Evolutionary conservation across 2,329 filamentous ascomycete genomes (phyloP).

Genomic region (Epichloe elymi): DNA sequence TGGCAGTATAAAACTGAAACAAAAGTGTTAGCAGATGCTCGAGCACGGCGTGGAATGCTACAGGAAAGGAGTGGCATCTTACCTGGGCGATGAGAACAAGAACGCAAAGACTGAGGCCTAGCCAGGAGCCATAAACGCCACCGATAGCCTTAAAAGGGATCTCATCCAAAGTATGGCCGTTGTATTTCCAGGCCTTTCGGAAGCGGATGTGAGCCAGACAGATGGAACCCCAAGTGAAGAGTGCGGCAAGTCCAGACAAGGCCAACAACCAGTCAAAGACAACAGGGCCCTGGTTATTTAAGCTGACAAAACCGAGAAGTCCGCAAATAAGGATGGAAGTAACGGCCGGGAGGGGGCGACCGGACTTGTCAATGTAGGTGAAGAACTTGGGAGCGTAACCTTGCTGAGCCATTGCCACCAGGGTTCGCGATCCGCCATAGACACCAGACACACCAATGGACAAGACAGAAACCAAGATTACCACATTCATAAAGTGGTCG

Average conservation of each 20-base stretch:
- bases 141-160: constrained; percentile 50
- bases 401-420: constrained; percentile 45
- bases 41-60: not conserved
- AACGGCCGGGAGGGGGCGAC: constrained; percentile 40
- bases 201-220: constrained; percentile 53
- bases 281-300: constrained; percentile 27
- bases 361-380: constrained; percentile 42
- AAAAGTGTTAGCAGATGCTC: not conserved
- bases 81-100: constrained; percentile 42
- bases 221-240: constrained; percentile 54
- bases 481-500: constrained; percentile 45
- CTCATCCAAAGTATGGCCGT: constrained; percentile 50
- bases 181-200: constrained; percentile 42
- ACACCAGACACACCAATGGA: constrained; percentile 46
- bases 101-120: constrained; percentile 45
- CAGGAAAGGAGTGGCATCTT: constrained; percentile 10
- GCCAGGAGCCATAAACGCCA: constrained; percentile 49
- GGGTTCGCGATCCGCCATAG: constrained; percentile 45
- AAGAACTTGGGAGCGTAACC: constrained; percentile 45
- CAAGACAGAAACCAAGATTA: constrained; percentile 45
- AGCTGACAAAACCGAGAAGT: constrained; percentile 32
- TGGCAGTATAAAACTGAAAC: constrained; percentile 35
- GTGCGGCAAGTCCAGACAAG: constrained; percentile 44
- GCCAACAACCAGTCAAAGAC: constrained; percentile 52
- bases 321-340: constrained; percentile 35